phyloP scores from a whole-genome alignment of 306 rosid species.

The Trifolium dubium region DNA sequence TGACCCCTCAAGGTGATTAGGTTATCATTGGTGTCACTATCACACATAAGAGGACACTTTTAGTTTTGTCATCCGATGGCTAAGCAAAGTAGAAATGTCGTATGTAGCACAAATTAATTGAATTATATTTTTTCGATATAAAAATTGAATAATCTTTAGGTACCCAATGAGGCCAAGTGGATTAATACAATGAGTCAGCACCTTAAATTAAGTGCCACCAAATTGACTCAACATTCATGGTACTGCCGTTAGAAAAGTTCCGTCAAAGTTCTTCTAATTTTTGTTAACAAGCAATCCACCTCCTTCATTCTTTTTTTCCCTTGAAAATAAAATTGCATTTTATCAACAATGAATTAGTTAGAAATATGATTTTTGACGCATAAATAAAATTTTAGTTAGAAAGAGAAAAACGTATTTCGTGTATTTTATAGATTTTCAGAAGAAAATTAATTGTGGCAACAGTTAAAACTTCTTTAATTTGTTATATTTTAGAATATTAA shows the following conservation, averaged over 20 bases:
- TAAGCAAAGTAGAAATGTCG: not conserved
- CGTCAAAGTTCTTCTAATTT: not conserved
- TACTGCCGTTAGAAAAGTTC: constrained; percentile 12
- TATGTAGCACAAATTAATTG: constrained; percentile 11
- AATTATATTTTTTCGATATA: not conserved
- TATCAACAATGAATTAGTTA: no score
- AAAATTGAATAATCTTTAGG: not conserved
- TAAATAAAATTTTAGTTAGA: no score
- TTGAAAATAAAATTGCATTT: not conserved
- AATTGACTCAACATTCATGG: constrained; percentile 27
- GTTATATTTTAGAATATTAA: no score
- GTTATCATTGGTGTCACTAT: not conserved
- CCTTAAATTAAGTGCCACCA: not conserved
- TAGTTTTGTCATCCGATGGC: constrained; percentile 17
- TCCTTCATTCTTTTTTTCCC: not conserved
- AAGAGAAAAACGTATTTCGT: no score
- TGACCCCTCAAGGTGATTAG: not conserved
- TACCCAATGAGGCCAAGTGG: constrained; percentile 4
- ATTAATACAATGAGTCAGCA: constrained; percentile 36
- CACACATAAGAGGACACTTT: not conserved
- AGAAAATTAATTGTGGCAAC: no score
- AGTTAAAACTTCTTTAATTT: no score
- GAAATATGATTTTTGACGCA: no score
- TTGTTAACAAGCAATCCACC: not conserved
- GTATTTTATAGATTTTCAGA: no score